Evolutionary conservation across 2,329 filamentous ascomycete genomes (phyloP).

Genomic region (Myriosclerotinia duriaeana): DNA sequence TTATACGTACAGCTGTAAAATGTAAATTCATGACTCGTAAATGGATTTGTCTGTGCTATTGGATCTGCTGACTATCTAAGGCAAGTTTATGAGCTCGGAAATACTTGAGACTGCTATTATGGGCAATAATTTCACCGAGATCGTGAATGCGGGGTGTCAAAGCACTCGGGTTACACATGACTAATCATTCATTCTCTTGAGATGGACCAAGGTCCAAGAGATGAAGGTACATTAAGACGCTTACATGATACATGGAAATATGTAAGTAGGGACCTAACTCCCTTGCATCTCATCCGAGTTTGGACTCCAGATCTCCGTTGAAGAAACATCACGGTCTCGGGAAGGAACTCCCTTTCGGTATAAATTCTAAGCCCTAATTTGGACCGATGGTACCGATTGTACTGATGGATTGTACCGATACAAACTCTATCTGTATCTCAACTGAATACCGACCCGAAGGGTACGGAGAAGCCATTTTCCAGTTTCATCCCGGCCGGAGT

Average conservation of each 20-base stretch:
- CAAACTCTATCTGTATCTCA: not conserved
- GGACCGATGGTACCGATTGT: not conserved
- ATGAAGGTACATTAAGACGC: not conserved
- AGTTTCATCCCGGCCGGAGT: not conserved
- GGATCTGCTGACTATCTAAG: not conserved
- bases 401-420: not conserved
- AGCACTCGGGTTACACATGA: slow-evolving; percentile 5
- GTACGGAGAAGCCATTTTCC: not conserved
- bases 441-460: not conserved
- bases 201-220: not conserved
- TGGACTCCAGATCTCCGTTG: not conserved
- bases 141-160: not conserved
- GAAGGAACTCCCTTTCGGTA: not conserved
- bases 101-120: not conserved
- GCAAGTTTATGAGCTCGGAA: not conserved
- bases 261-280: slow-evolving; percentile 10
- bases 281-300: not conserved
- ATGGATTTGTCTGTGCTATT: not conserved
- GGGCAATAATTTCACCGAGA: not conserved
- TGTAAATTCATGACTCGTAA: slow-evolving; percentile 7
- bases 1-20: not conserved
- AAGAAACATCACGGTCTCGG: not conserved
- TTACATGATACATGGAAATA: slow-evolving; percentile 1
- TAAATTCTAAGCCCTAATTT: not conserved
- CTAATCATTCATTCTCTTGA: not conserved